Percentiles rank a stretch among this genome's conserved stretches.
phyloP scores from a whole-genome alignment of 2,329 filamentous ascomycete species.

The Nemania diffusa region DNA sequence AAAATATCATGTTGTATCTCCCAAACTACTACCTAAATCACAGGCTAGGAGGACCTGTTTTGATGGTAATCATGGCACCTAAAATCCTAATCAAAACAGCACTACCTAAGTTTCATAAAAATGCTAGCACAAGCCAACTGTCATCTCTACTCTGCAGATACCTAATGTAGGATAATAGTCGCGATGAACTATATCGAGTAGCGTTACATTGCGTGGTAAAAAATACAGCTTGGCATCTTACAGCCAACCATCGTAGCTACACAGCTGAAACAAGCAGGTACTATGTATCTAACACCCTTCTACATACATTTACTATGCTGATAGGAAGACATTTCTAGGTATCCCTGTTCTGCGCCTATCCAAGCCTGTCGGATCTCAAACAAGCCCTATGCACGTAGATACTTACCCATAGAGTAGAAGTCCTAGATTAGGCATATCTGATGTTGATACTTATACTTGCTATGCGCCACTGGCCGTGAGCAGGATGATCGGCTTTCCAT shows the following conservation, averaged over 20 bases:
- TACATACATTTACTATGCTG: constrained; percentile 12
- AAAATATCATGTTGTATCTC: not conserved
- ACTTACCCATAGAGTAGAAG: not conserved
- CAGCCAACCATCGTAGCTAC: not conserved
- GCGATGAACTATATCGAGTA: not conserved
- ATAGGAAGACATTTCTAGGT: not conserved
- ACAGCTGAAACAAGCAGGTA: constrained; percentile 24
- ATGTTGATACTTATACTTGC: constrained; percentile 21
- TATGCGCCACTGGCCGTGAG: not conserved
- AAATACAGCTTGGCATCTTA: constrained; percentile 17
- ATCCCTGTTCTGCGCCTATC: constrained; percentile 15
- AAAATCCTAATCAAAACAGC: not conserved
- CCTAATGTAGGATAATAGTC: not conserved
- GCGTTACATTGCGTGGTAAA: not conserved
- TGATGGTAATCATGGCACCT: not conserved
- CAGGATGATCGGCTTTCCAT: not conserved
- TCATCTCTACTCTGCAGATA: too few species aligned
- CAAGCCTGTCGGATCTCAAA: constrained; percentile 30
- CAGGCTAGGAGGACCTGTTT: not conserved
- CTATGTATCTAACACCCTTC: constrained; percentile 9
- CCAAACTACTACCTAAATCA: not conserved
- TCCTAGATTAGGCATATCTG: constrained; percentile 19
- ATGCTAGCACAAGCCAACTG: not conserved
- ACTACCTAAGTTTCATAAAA: not conserved
- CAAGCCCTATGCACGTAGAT: constrained; percentile 23